Percentiles rank a stretch among this genome's conserved stretches.
Conservation (phyloP, 768 basidiomycete genomes). For the Termitomyces sp. region DNA sequence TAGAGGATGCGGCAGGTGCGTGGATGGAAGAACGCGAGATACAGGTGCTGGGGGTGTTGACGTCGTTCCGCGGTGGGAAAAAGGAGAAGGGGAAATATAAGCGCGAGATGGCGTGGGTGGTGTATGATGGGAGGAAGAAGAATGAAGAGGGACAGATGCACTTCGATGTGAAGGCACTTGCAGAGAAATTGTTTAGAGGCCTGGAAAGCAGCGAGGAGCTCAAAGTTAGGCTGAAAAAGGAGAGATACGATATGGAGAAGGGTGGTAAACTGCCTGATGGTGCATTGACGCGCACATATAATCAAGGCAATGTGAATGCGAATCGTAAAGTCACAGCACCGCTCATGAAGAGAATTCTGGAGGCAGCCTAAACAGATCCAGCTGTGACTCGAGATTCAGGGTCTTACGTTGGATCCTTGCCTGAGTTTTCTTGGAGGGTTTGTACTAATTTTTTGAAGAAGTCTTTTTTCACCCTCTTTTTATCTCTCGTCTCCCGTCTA, state of each 20-base stretch:
- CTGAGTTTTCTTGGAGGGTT: background rate
- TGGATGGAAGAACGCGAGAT: slow-evolving; percentile 70
- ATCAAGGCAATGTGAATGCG: slow-evolving; percentile 57
- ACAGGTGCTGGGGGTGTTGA: slow-evolving; percentile 74
- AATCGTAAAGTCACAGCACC: slow-evolving; percentile 70
- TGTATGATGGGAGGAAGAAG: slow-evolving; percentile 29
- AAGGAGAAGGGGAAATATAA: slow-evolving; percentile 48
- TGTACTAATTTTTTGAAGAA: background rate
- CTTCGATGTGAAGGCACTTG: slow-evolving; percentile 35
- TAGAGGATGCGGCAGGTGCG: slow-evolving; percentile 32
- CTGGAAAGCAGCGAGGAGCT: slow-evolving; percentile 55
- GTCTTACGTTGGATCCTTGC: background rate
- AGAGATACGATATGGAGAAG: slow-evolving; percentile 33
- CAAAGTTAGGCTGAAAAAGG: slow-evolving; percentile 35
- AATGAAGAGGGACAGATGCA: slow-evolving; percentile 21
- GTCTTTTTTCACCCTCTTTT: background rate
- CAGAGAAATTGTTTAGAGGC: slow-evolving; percentile 48
- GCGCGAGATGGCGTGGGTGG: slow-evolving; percentile 65
- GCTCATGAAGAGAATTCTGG: slow-evolving; percentile 55
- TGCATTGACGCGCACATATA: slow-evolving; percentile 49
- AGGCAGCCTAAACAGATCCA: slow-evolving; percentile 17
- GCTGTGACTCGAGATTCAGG: background rate
- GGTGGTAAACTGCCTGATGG: slow-evolving; percentile 24
- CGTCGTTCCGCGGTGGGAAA: slow-evolving; percentile 50
- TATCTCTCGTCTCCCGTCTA: too few relatives aligned